phyloP scores from a whole-genome alignment of 495 filamentous ascomycete species.

The Xylaria sp. region DNA sequence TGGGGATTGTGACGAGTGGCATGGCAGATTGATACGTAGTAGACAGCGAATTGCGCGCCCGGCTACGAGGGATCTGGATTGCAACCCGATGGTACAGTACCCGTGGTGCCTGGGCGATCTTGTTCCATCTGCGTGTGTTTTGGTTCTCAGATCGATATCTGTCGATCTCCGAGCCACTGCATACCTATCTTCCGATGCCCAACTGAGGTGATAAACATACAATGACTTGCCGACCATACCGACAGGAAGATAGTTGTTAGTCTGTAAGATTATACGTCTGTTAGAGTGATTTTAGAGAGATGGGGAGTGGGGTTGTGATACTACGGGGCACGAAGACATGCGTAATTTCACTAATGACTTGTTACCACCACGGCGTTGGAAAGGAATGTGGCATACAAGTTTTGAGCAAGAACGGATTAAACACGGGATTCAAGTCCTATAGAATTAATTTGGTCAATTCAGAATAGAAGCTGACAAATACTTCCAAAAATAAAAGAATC shows the following conservation, averaged over 20 bases:
- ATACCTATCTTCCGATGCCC: not conserved
- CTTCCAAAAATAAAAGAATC: not conserved
- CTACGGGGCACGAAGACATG: conserved; percentile 2
- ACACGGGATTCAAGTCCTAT: not conserved
- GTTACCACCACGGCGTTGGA: not conserved
- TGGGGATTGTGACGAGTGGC: not conserved
- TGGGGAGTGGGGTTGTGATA: not conserved
- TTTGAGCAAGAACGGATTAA: not conserved
- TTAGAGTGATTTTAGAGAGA: conserved; percentile 8
- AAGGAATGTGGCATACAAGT: conserved; percentile 4
- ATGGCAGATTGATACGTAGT: not conserved
- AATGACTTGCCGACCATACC: conserved; percentile 1
- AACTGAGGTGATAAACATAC: not conserved
- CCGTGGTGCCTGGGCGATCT: conserved; percentile 1
- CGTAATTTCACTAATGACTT: conserved; percentile 14
- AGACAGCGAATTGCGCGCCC: not conserved
- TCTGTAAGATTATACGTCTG: conserved; percentile 15
- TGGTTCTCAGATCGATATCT: conserved; percentile 10
- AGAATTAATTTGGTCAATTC: not conserved
- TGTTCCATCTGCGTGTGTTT: not conserved
- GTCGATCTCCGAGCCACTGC: conserved; percentile 15
- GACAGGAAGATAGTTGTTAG: not conserved
- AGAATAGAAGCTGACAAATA: not conserved
- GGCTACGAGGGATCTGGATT: not conserved
- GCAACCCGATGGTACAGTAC: not conserved